Percentiles rank a stretch among this genome's conserved stretches.
phyloP scores from a whole-genome alignment of 2,329 filamentous ascomycete species.

The Colletotrichum tropicale region DNA sequence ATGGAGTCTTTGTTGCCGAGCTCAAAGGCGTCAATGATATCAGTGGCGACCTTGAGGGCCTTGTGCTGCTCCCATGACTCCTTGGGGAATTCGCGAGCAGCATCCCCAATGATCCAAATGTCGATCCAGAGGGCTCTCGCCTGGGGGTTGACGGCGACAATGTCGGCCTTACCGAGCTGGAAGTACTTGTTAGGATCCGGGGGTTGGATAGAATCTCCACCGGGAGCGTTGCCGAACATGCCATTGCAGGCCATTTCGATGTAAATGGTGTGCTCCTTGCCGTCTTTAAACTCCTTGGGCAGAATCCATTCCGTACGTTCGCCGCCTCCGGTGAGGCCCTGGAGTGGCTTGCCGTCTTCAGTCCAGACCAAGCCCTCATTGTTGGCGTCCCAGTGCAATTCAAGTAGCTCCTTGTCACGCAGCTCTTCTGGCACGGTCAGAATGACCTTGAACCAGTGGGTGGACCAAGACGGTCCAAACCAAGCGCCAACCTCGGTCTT shows the following conservation, averaged over 20 bases:
- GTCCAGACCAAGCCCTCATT: conserved; percentile 97
- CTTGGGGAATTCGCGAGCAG: conserved; percentile 85
- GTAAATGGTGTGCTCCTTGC: conserved; percentile 87
- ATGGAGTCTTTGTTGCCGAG: conserved; percentile 80
- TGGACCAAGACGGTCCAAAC: conserved; percentile 96
- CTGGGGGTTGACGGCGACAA: conserved; percentile 86
- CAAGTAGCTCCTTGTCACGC: conserved; percentile 78
- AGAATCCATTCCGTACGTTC: conserved; percentile 93
- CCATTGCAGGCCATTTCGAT: conserved; percentile 98
- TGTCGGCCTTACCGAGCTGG: conserved; percentile 76
- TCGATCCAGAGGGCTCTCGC: conserved; percentile 86
- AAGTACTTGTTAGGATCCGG: conserved; percentile 86
- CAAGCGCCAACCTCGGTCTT: conserved; percentile 75
- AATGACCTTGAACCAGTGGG: conserved; percentile 92
- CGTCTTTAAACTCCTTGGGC: conserved; percentile 80
- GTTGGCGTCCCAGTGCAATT: conserved; percentile 94
- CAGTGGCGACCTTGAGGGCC: conserved; percentile 81
- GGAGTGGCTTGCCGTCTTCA: conserved; percentile 85
- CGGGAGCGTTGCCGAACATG: conserved; percentile 94
- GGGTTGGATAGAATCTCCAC: conserved; percentile 86
- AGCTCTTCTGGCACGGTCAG: conserved; percentile 79
- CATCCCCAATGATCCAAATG: conserved; percentile 95
- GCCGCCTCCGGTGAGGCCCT: conserved; percentile 88
- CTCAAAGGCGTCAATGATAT: conserved; percentile 90
- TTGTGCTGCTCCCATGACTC: conserved; percentile 90